Conservation (phyloP, 2,329 filamentous ascomycete species). For the Biscogniauxia mediterranea region DNA sequence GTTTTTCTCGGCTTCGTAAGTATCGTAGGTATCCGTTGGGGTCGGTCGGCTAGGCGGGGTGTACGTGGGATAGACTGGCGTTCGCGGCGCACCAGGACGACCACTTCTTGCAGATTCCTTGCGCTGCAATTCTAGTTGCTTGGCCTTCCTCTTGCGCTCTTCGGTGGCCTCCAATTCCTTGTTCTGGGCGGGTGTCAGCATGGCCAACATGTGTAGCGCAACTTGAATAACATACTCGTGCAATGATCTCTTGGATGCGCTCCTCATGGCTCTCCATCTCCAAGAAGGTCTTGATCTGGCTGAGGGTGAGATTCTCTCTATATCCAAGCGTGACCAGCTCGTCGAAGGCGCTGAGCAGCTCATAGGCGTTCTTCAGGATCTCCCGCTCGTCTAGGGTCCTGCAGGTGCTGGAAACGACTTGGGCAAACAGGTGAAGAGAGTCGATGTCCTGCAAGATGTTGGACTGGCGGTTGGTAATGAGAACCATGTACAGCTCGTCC, state of each 20-base stretch:
- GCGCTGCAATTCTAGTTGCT: conserved; percentile 97
- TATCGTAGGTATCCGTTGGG: conserved; percentile 81
- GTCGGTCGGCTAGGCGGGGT: conserved; percentile 74
- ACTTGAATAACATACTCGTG: conserved; percentile 58
- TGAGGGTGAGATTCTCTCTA: conserved; percentile 90
- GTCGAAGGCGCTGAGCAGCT: conserved; percentile 93
- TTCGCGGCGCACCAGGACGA: conserved; percentile 64
- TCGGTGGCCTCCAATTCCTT: conserved; percentile 98
- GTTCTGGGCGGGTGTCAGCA: conserved; percentile 59
- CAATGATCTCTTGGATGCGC: conserved; percentile 97
- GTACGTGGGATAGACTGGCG: conserved; percentile 85
- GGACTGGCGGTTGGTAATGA: conserved; percentile 98
- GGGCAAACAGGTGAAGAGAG: conserved; percentile 94
- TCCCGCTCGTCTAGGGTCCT: conserved; percentile 94
- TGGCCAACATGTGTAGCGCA: conserved; percentile 8
- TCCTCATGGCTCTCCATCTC: conserved; percentile 99
- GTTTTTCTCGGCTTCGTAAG: conserved; percentile 97
- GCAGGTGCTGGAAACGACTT: conserved; percentile 95
- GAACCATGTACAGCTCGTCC: conserved; percentile 98
- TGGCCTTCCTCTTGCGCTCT: conserved; percentile 97
- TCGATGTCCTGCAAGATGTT: conserved; percentile 99
- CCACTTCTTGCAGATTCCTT: conserved; percentile 86
- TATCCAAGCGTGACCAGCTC: conserved; percentile 96
- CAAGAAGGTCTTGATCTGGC: conserved; percentile 97
- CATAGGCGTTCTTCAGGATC: conserved; percentile 91